A percentile compares a stretch with the other conserved stretches of the same genome.
Conservation (phyloP, 2,329 filamentous ascomycete species). For the Pseudonectria foliicola region DNA sequence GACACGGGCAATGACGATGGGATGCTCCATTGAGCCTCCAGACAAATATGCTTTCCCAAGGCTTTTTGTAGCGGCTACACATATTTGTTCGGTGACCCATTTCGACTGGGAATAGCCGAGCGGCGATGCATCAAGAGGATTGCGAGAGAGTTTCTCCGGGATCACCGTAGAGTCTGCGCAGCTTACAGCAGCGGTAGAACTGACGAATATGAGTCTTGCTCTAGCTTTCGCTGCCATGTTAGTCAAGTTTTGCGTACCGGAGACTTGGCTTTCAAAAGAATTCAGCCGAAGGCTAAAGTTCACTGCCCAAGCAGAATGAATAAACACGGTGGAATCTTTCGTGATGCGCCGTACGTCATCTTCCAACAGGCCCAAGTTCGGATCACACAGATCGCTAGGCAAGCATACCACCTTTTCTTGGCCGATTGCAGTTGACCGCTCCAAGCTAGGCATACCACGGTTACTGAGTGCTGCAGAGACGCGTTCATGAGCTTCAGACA, state of each 20-base stretch:
- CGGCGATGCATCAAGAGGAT: constrained; percentile 21
- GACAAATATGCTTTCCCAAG: no score
- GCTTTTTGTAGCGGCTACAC: no score
- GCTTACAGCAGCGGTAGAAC: constrained; percentile 39
- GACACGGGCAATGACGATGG: constrained; percentile 33
- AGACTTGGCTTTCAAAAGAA: constrained; percentile 44
- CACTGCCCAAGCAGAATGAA: constrained; percentile 48
- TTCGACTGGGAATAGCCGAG: constrained; percentile 40
- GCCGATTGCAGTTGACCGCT: neutral
- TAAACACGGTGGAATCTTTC: constrained; percentile 18
- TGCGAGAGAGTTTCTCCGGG: constrained; percentile 21
- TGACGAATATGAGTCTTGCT: constrained; percentile 40
- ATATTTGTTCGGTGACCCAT: constrained; percentile 33
- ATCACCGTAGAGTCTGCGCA: constrained; percentile 24
- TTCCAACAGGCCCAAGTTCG: constrained; percentile 4
- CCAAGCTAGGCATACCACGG: constrained; percentile 3
- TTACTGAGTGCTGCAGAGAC: constrained; percentile 8
- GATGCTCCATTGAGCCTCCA: neutral
- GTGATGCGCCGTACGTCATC: neutral
- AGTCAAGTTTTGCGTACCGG: constrained; percentile 37
- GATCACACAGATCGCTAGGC: constrained; percentile 5
- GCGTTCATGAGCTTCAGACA: constrained; percentile 3
- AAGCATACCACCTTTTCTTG: constrained; percentile 11
- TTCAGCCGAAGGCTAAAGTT: constrained; percentile 47
- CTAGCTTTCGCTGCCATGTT: constrained; percentile 20